Evolutionary conservation across 2,329 filamentous ascomycete species (phyloP), one percentile per base, ranked within the genome.

Genomic region (Thelonectria rubi): DNA sequence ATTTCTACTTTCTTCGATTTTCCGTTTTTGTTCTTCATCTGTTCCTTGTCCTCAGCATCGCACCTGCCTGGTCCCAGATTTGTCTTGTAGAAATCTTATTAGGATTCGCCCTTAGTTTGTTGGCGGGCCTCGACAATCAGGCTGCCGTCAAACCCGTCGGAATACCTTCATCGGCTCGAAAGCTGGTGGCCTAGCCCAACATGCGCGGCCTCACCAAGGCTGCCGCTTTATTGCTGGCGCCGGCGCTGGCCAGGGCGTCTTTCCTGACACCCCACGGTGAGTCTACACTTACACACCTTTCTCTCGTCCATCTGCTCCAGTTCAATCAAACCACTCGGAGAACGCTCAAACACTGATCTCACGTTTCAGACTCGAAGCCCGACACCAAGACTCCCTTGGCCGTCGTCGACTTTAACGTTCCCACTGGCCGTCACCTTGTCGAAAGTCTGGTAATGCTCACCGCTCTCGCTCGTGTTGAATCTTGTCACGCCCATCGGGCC

Each of bases 141-240:
- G 43, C 53, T 48, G 53, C 17, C 46, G 20, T 30, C 37, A 32
- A 32, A 14, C 46, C 47, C 53, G 51, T 48, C 47, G 42, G 46
- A 52, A 20, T 49, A 47, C 21, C 37, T 40, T 49, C 50, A 37
- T 37, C 34, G 21, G 21, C 32, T 52, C 40, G 39, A 45, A 43
- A 34, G 2, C 48, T 57, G 49, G 58, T 39, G 40, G 51, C 54
- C 59, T 62, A 56, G 53, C 60, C 50, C 58, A 66, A 52, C 32
- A 74, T 74, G 72, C 71, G 71, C 61, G 67, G 72, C 69, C 64
- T 74, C 46, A 55, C 58, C 57, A 64, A 72, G 71, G 70, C 72
- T 69, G 70, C 70, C 24, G 70, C 65, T 45, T 55, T 69, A 24
- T 43, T 73, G 68, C 66, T 74, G 58, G 66, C 64, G 55, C 69